Evolutionary conservation across 139 green algal species (phyloP), one percentile per base, ranked within the genome.

Genomic region (Spirogloea muscicola): DNA sequence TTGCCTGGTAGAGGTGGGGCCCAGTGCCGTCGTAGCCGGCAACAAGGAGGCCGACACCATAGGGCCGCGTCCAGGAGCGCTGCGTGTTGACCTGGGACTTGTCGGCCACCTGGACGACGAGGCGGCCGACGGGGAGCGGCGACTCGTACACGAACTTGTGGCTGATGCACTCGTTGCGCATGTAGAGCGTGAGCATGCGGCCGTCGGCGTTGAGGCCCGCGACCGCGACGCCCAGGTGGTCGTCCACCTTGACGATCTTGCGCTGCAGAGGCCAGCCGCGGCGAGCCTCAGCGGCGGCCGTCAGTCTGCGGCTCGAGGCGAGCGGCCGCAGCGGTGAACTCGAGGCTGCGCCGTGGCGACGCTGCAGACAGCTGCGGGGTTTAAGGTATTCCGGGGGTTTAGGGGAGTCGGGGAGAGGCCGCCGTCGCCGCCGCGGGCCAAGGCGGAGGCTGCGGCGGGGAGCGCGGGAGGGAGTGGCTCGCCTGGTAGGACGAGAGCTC

Each of bases 181-280:
- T 98, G 90, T 96, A 98, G 13, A 88, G 87, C 80, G 84, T 93
- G 61, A 98, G 82, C 44, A 92, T 90, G 6, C 94, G 82, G 2
- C 94, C 94, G 70, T 98, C 94, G n/a, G 92, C 92, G 43, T 87
- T 96, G 6, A 98, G 82, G 1, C 94, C 94, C 3, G 91, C 87
- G 3, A 97, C 93, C 5, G 93, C 94, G 40, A 98, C 95, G 59
- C 94, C 94, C 86, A 98, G 87, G 86, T 98, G 94, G 75, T 96
- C 90, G 69, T 98, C 94, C n/a, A 97, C 88, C 77, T 97, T 95
- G 84, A 97, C 96, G 25, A 82, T 46, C 68, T 82, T 82, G 38
- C 60, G 46, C 68, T 74, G 64, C 79, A 25, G 88, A 90, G 1
- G 89, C 92, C 9, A 97, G 82, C 76, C 97, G 93, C n/a, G n/a